A percentile compares a stretch with the other conserved stretches of the same genome.
phyloP scores from a whole-genome alignment of 306 rosid genomes.

The Pueraria montana region DNA sequence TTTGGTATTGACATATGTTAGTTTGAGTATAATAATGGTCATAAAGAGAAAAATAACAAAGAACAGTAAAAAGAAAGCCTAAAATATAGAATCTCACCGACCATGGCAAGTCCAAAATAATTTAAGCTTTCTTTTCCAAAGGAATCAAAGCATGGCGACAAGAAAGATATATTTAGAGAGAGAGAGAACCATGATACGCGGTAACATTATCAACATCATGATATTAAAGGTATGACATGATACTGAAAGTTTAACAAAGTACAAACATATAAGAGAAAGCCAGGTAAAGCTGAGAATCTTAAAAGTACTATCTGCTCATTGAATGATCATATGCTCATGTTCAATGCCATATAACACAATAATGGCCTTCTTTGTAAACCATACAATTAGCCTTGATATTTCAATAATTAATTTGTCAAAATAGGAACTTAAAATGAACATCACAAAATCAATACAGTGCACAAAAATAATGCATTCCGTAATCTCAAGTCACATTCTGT shows the following conservation, averaged over 20 bases:
- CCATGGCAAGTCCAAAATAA: neutral
- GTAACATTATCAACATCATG: constrained; percentile 21
- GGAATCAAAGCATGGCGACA: constrained; percentile 1
- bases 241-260: constrained; percentile 17
- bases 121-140: constrained; percentile 7
- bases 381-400: constrained; percentile 31
- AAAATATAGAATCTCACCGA: constrained; percentile 27
- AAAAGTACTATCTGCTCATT: constrained; percentile 29
- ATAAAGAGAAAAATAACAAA: neutral
- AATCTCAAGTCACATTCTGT: constrained; percentile 17
- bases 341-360: constrained; percentile 9
- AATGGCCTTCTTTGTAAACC: constrained; percentile 18
- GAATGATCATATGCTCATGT: constrained; percentile 41
- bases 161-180: constrained; percentile 1
- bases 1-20: too few relatives aligned
- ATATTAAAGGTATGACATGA: constrained; percentile 5
- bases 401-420: constrained; percentile 37
- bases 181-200: constrained; percentile 22
- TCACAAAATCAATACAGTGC: constrained; percentile 11
- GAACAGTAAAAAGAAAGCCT: constrained; percentile 3
- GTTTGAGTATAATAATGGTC: neutral
- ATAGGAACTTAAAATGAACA: constrained; percentile 15
- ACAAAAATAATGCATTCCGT: constrained; percentile 31
- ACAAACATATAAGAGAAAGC: neutral
- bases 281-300: constrained; percentile 9